Base-by-base conservation (phyloP, 2,329 filamentous ascomycete genomes). In the Akanthomyces lecanii region DNA sequence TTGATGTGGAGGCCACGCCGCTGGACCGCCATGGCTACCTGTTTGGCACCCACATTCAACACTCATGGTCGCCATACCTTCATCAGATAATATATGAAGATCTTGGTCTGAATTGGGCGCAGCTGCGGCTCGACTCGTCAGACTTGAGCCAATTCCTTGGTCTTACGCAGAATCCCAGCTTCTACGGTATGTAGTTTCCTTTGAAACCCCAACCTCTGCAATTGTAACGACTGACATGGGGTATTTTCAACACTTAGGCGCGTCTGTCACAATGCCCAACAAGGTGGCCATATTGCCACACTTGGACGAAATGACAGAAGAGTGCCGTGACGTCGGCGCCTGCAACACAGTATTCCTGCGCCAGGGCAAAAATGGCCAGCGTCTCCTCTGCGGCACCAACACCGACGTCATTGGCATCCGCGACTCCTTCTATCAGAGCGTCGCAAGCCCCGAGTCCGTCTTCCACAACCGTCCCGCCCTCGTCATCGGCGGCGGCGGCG, bases 211-310 rank as follows among this genome's bases (percentile, higher is more conserved):
- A 4, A 30, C 47, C 14, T 52, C 18, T 4, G 7, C 6, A 47
- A 3, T 25, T 21, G 30, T 28, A 11, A 18, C 14, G 23, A 25
- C 42, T 23, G 38, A 10, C 47, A 23, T 10, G 23, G 18, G 11
- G 54, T 62, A 14, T 21, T 25, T 16, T 23, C 2, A 4, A 55
- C 36, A 14, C 2, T 23, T 63, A 84, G 88, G 88, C 61, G 85
- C 88, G 25, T 86, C 88, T 4, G 86, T 94, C 44, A 94, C 90
- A 23, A 95, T 94, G 90, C 91, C 91, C 0, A 87, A 91, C 79
- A 94, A 95, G 75, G 85, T 94, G 30, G 81, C 85, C 68, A 91
- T 94, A 71, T 84, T 93, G 64, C 81, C 85, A 0, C 81, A 91
- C 68, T 82, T 94, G 10, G 90, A 94, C 70, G 84, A 87, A 61